Conservation (phyloP, 129 eudicot species). For the Ambrosia artemisiifolia region DNA sequence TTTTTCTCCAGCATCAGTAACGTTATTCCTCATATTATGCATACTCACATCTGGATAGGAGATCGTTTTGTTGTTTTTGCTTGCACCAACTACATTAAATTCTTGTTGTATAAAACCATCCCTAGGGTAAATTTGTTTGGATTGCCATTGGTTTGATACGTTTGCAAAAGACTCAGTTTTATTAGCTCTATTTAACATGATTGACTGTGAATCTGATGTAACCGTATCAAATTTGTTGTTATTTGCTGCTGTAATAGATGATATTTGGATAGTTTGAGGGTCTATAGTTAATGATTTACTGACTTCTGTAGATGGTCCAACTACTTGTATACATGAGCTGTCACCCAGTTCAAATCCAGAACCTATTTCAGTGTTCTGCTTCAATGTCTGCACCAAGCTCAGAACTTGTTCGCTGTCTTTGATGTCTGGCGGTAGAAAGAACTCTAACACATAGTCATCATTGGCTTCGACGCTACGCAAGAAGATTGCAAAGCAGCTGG, state of each 20-base stretch:
- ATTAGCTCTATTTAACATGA: background rate
- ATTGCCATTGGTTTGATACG: background rate
- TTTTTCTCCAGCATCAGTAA: constrained; percentile 10
- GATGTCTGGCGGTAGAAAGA: background rate
- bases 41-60: background rate
- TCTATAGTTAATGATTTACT: background rate
- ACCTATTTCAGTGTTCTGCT: background rate
- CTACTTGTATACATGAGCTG: background rate
- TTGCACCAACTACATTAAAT: background rate
- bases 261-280: background rate
- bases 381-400: background rate
- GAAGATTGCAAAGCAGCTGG: constrained; percentile 10
- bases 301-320: background rate
- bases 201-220: background rate
- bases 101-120: background rate
- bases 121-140: background rate
- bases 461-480: background rate
- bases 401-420: background rate
- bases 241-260: background rate
- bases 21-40: background rate
- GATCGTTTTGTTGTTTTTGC: background rate
- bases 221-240: background rate
- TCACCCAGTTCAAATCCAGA: constrained; percentile 4
- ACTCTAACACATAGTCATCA: constrained; percentile 1
- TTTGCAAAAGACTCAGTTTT: background rate